Base-by-base conservation (phyloP, 2,329 filamentous ascomycete species). In the Parasarocladium wereldwijsianum region DNA sequence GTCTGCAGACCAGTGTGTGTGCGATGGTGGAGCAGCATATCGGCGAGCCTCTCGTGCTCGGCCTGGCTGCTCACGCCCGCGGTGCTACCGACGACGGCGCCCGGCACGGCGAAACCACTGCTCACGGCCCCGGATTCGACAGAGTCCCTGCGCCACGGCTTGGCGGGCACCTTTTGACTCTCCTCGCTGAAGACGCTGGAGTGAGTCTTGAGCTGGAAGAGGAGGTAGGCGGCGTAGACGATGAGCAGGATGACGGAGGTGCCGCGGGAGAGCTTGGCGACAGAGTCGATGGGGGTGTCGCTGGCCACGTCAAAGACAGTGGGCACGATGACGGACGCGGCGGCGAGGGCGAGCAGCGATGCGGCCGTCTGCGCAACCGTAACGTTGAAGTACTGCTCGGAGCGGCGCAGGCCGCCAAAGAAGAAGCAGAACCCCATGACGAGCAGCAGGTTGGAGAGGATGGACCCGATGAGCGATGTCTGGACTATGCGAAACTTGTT, bases 361-460 rank as follows among this genome's bases (percentile, higher is more conserved):
- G 85, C 76, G 4, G 85, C 82, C 0, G 86, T 93, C 51, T 93
- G 85, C 0, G 86, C 86, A 6, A 94, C 85, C 0, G 82, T 87
- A 19, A 80, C 73, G 59, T 94, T 93, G 67, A 94, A 96, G 51
- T 72, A 76, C 50, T 94, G 87, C 49, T 92, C 80, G 17, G 69
- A 47, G 17, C 86, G 72, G 35, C 79, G 76, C 41, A 92, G 51
- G 4, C 84, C 84, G 29, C 83, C 85, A 36, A 82, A 77, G 59
- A 93, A 90, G 63, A 92, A 94, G 49, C 77, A 90, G 73, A 86
- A 92, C 33, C 84, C 86, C 62, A 93, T 61, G 30, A 93, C 83
- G 10, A 93, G 69, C 4, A 93, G 67, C 34, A 96, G 54, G 49
- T 94, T 94, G 24, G 85, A 93, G 14, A 94, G 62, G 50, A 94